Conservation (phyloP, 2,329 filamentous ascomycete species). For the Parafenestella ontariensis region DNA sequence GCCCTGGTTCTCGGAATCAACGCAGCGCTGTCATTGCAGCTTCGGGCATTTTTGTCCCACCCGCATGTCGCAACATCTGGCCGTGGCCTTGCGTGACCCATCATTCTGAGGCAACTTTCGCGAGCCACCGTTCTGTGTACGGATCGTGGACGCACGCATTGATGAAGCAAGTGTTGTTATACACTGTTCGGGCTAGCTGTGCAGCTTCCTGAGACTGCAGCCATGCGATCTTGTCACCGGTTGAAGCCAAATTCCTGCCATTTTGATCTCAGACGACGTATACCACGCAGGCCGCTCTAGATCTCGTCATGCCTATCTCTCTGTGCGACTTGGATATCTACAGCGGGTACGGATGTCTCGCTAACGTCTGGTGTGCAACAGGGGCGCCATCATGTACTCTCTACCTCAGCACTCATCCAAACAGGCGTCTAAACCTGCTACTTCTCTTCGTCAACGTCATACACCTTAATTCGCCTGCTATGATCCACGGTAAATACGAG, state of each 20-base stretch:
- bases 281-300: constrained; percentile 19
- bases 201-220: constrained; percentile 18
- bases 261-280: constrained; percentile 7
- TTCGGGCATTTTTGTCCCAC: constrained; percentile 6
- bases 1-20: constrained; percentile 9
- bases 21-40: constrained; percentile 10
- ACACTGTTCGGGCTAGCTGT: constrained; percentile 9
- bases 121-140: background rate
- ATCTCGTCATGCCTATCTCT: constrained; percentile 12
- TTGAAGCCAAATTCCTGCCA: constrained; percentile 10
- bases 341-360: constrained; percentile 5
- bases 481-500: constrained; percentile 13
- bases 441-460: constrained; percentile 2
- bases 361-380: constrained; percentile 11
- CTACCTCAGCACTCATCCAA: background rate
- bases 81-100: constrained; percentile 4
- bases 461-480: constrained; percentile 1
- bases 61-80: background rate
- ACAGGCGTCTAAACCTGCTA: background rate
- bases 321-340: constrained; percentile 4
- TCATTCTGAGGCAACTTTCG: constrained; percentile 1
- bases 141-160: background rate
- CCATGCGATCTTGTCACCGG: constrained; percentile 2
- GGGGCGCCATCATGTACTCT: constrained; percentile 7
- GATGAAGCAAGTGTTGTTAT: constrained; percentile 6